Conservation (phyloP, 768 basidiomycete species). For the Fomitopsis pulvina region DNA sequence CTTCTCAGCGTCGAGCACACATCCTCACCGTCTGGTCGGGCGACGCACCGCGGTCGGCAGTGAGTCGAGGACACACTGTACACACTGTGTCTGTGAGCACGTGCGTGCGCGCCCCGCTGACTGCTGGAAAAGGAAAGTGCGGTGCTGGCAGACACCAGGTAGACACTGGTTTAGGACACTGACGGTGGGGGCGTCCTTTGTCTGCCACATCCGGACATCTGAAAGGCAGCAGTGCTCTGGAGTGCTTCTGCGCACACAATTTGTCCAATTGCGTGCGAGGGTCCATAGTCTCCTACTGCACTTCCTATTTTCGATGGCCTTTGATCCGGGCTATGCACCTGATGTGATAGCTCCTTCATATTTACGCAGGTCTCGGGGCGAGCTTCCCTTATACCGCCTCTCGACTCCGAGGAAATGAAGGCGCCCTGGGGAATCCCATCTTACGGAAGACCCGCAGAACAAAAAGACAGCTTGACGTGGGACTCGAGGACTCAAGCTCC, state of each 20-base stretch:
- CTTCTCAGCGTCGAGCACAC: constrained; percentile 1
- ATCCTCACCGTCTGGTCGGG: too few relatives aligned
- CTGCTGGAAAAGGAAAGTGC: constrained; percentile 4
- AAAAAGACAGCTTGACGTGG: constrained; percentile 21
- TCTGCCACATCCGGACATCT: constrained; percentile 9
- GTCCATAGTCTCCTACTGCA: neutral
- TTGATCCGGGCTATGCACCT: constrained; percentile 12
- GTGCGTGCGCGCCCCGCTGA: neutral
- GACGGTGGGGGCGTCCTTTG: constrained; percentile 6
- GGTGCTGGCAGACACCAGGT: neutral
- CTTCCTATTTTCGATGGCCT: constrained; percentile 11
- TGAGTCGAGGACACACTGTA: neutral
- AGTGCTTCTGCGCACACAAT: neutral
- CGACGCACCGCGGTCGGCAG: neutral
- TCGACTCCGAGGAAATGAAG: constrained; percentile 14
- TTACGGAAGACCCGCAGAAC: constrained; percentile 18
- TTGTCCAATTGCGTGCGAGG: neutral
- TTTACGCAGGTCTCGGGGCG: constrained; percentile 10
- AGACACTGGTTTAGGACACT: neutral
- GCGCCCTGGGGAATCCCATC: constrained; percentile 21
- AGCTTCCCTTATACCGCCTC: constrained; percentile 18
- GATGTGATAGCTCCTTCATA: constrained; percentile 3
- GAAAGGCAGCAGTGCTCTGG: constrained; percentile 1
- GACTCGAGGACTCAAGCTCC: constrained; percentile 12
- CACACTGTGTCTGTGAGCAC: too few relatives aligned